phyloP scores from a whole-genome alignment of 2,329 filamentous ascomycete genomes.

The Cytospora chrysosperma region DNA sequence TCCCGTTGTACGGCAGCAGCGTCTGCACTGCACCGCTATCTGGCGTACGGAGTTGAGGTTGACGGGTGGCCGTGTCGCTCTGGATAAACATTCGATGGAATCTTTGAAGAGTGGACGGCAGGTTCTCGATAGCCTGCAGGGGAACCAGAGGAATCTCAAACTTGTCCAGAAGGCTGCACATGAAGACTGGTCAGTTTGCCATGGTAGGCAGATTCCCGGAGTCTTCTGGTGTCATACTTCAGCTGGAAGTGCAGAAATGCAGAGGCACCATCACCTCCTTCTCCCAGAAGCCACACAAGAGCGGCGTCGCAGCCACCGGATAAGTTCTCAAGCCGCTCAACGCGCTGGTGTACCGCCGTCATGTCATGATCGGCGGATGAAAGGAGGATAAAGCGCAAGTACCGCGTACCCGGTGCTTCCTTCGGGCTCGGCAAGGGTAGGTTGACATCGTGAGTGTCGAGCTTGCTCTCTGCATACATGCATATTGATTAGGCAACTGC shows the following conservation, averaged over 20 bases:
- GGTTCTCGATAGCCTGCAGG: slow-evolving; percentile 35
- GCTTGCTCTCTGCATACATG: slow-evolving; percentile 37
- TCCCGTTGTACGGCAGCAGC: slow-evolving; percentile 38
- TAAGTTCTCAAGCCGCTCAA: slow-evolving; percentile 42
- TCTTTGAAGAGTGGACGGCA: slow-evolving; percentile 39
- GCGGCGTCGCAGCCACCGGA: slow-evolving; percentile 41
- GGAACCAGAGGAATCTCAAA: slow-evolving; percentile 43
- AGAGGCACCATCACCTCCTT: slow-evolving; percentile 33
- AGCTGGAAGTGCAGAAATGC: slow-evolving; percentile 45
- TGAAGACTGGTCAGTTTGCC: background rate
- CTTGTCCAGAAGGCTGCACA: slow-evolving; percentile 35
- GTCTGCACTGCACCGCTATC: slow-evolving; percentile 20
- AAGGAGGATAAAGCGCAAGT: slow-evolving; percentile 43
- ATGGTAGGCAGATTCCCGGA: background rate
- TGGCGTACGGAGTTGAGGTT: background rate
- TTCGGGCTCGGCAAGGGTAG: slow-evolving; percentile 34
- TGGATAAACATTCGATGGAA: slow-evolving; percentile 37
- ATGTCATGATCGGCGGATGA: slow-evolving; percentile 37
- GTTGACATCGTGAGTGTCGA: slow-evolving; percentile 47
- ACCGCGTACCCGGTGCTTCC: slow-evolving; percentile 19
- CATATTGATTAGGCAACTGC: slow-evolving; percentile 5
- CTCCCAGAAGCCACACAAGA: slow-evolving; percentile 45
- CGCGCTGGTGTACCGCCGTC: slow-evolving; percentile 31
- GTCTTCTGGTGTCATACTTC: slow-evolving; percentile 34
- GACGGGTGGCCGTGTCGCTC: slow-evolving; percentile 29